Evolutionary conservation across 2,329 filamentous ascomycete species (phyloP), one percentile per base, ranked within the genome.

Genomic region (Apiospora marii): DNA sequence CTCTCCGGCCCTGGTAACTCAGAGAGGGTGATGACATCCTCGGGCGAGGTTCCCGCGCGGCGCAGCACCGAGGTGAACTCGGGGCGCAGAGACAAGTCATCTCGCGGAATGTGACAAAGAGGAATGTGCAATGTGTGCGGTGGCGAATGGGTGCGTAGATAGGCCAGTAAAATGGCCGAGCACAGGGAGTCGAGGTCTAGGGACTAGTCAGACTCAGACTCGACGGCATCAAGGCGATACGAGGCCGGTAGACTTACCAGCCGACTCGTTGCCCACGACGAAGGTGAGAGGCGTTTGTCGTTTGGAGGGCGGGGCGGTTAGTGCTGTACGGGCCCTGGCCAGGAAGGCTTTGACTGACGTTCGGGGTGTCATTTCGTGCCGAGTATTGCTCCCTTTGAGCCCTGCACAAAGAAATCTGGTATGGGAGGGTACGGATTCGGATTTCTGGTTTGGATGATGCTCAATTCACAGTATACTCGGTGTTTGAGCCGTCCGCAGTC

Each of bases 121-220:
- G 94, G 94, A 67, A 96, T 90, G 79, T 94, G 92, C 48, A 93
- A 83, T 30, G 82, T 83, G 69, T 87, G 84, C 16, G 85, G 85
- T 4, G 88, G 83, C 5, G 87, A 80, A 78, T 91, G 87, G 46
- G 90, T 92, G 75, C 90, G 89, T 49, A 96, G 84, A 81, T 95
- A 96, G 72, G 94, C 92, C 73, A 92, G 90, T 37, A 95, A 82
- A 24, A 96, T 83, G 37, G 93, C 90, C 41, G 90, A 92, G 81
- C 92, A 93, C 76, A 96, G 88, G 1, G 93, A 95, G 83, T 96
- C 94, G 71, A 96, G 91, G 77, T 96, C 94, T 93, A 10, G 14
- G 8, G 10, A 14, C 10, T 3, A 14, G 37, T 41, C 37, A 24
- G 12, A 12, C 37, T 64, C 58, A 64, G 34, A 13, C 34, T 64